Base-by-base conservation (phyloP, 2,329 filamentous ascomycete species). In the Trichothecium sympodiale region DNA sequence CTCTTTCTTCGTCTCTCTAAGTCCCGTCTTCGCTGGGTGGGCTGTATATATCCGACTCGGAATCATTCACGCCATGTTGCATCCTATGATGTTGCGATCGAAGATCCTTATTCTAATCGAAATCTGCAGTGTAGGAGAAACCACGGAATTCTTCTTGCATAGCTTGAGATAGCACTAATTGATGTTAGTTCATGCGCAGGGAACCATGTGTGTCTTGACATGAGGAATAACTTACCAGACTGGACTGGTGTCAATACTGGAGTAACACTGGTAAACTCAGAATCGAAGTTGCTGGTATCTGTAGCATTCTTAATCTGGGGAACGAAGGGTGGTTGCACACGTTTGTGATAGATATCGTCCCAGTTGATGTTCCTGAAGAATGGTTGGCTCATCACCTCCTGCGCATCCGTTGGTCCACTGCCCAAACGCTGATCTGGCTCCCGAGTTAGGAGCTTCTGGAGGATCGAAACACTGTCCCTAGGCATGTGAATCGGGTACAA, bases 61-160 rank as follows among this genome's bases (percentile, higher is more conserved):
- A 6, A 25, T 6, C 6, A 25, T 10, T 10, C 20, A 25, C 6
- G 20, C 20, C 20, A n/a, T 31, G 20, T 6, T 23, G 26, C 23
- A 10, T 18, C 16, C 14, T 25, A 29, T 17, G 12, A 29, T 17
- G 12, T 17, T 33, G 34, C 23, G 17, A 31, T 45, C 36, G 38
- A 27, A 26, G 26, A 12, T 29, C 14, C 33, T 16, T n/a, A 9
- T 29, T 44, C 56, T 66, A 88, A 42, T 82, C 81, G 62, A 93
- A 93, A 59, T 94, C 87, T 41, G 85, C 84, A 35, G 85, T 91
- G 63, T 98, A 98, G 17, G 89, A 96, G 68, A 98, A 98, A 46
- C 91, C 91, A 40, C 91, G 79, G 81, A 98, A 98, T 59, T 98
- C 88, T 66, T 98, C 91, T 65, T 98, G 91, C 88, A 96, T 96